Percentiles rank a stretch among this genome's conserved stretches.
These are phyloP conservation scores for Clonostachys rhizophaga DNA, from an alignment of 2,329 filamentous ascomycete genomes.

Conservation along the genomic window DNA sequence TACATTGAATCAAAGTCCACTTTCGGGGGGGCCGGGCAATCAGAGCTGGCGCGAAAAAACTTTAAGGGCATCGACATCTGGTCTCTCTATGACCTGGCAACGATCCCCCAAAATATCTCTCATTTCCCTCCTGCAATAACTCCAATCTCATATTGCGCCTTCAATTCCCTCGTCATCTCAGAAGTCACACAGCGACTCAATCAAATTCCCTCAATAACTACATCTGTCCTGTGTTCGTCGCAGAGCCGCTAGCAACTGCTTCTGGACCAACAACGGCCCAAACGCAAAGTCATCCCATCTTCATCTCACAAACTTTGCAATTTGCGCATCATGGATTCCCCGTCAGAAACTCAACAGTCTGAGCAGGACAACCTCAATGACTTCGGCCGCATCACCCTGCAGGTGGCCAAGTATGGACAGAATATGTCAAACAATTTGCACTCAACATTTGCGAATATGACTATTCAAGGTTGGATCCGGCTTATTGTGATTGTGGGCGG, in stretches of 20 bases:
- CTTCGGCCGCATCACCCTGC: slow-evolving; percentile 22
- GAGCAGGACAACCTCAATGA: slow-evolving; percentile 20
- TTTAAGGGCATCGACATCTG: too few species aligned
- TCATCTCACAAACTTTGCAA: background rate
- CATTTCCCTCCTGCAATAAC: too few species aligned
- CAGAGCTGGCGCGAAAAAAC: background rate
- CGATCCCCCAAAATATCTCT: too few species aligned
- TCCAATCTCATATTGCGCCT: too few species aligned
- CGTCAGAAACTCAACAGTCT: slow-evolving; percentile 2
- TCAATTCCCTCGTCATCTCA: too few species aligned
- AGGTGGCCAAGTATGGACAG: slow-evolving; percentile 25
- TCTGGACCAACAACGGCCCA: too few species aligned
- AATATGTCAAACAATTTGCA: slow-evolving; percentile 42
- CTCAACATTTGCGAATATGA: slow-evolving; percentile 44
- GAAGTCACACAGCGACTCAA: too few species aligned
- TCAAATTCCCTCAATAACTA: too few species aligned
- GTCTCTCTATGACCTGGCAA: too few species aligned
- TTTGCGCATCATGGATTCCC: background rate
- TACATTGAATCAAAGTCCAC: background rate
- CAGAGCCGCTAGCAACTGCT: too few species aligned
- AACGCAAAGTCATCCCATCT: too few species aligned
- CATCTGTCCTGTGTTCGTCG: too few species aligned
- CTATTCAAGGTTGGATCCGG: slow-evolving; percentile 56
- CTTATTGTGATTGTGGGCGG: slow-evolving; percentile 67
- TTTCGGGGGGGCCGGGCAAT: slow-evolving; percentile 2